A percentile compares a stretch with the other conserved stretches of the same genome.
Conservation (phyloP, 352 stramenopile species). For the Globisporangium paroecandrum region DNA sequence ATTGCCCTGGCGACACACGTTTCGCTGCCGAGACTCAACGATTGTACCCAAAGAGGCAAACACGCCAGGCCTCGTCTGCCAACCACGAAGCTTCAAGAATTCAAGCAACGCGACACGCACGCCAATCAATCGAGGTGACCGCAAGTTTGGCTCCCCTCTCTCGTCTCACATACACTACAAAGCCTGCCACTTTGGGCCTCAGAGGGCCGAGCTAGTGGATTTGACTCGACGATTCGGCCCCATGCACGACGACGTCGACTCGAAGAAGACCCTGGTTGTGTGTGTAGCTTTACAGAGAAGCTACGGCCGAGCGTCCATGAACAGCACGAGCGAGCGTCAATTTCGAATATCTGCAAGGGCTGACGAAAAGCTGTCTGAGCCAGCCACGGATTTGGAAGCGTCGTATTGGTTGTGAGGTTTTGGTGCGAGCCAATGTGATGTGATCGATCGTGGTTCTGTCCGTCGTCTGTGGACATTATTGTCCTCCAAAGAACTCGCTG, state of each 20-base stretch:
- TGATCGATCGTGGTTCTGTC: background rate
- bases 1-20: background rate
- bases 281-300: background rate
- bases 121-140: too few species aligned
- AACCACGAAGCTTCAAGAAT: too few species aligned
- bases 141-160: too few species aligned
- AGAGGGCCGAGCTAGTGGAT: too few species aligned
- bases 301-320: background rate
- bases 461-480: background rate
- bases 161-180: too few species aligned
- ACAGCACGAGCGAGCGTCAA: background rate
- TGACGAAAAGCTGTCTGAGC: too few species aligned
- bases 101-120: too few species aligned
- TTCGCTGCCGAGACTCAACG: background rate
- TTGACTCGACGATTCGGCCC: too few species aligned
- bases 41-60: background rate
- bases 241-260: too few species aligned
- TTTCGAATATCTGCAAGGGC: background rate
- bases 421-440: background rate
- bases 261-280: background rate
- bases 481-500: background rate
- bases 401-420: background rate
- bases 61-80: background rate
- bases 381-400: background rate
- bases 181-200: too few species aligned